Conservation (phyloP, 352 stramenopile species). For the Thalassiosira hispida region DNA sequence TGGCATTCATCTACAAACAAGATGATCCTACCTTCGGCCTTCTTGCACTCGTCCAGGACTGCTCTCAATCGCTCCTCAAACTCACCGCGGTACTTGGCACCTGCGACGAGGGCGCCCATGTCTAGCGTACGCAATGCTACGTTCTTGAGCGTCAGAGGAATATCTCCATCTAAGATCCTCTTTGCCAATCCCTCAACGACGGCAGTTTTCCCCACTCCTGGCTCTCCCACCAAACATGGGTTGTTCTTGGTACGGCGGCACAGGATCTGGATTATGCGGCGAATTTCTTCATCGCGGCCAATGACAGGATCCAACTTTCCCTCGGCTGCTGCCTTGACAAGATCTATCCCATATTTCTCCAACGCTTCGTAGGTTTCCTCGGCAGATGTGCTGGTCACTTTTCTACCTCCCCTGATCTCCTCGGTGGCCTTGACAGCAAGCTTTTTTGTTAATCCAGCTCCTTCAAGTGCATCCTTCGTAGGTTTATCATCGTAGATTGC, state of each 20-base stretch:
- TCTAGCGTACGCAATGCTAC: conserved; percentile 93
- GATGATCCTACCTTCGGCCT: conserved; percentile 88
- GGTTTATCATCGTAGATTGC: conserved; percentile 77
- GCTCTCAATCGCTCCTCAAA: conserved; percentile 98
- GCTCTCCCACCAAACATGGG: conserved; percentile 94
- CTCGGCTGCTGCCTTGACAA: conserved; percentile 79
- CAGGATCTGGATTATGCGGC: conserved; percentile 94
- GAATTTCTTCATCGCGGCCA: conserved; percentile 95
- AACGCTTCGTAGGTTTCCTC: conserved; percentile 82
- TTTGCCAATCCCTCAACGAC: conserved; percentile 95
- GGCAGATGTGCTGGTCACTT: conserved; percentile 73
- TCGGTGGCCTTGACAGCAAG: conserved; percentile 53
- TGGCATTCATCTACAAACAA: conserved; percentile 96
- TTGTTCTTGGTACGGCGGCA: conserved; percentile 98
- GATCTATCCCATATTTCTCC: conserved; percentile 85
- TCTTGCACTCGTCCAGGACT: conserved; percentile 93
- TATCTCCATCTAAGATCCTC: conserved; percentile 95
- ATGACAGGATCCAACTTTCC: conserved; percentile 95
- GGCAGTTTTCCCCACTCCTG: conserved; percentile 95
- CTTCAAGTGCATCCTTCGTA: conserved; percentile 59
- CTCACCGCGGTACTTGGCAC: conserved; percentile 97
- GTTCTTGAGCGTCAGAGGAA: conserved; percentile 91
- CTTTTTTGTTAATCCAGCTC: conserved; percentile 69
- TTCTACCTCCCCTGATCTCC: conserved; percentile 72
- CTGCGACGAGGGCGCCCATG: conserved; percentile 95